phyloP scores from a whole-genome alignment of 2,329 filamentous ascomycete genomes.

The Microsporum canis region DNA sequence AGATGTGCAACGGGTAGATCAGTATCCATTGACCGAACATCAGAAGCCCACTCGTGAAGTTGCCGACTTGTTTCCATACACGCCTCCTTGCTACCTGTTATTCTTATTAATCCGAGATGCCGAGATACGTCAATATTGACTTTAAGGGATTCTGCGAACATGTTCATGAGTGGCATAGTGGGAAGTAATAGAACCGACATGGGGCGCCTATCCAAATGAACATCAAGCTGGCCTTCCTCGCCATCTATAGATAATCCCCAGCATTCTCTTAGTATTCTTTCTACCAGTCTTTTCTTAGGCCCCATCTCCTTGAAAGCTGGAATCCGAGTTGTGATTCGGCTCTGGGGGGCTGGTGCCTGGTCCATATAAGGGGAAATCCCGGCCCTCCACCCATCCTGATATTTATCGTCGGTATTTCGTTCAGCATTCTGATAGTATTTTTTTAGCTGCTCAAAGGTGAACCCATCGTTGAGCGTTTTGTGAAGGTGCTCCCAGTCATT shows the following conservation, averaged over 20 bases:
- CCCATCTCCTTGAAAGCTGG: slow-evolving; percentile 17
- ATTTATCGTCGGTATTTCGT: background rate
- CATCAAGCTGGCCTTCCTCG: slow-evolving; percentile 29
- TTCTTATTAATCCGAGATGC: slow-evolving; percentile 25
- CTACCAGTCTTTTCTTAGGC: slow-evolving; percentile 25
- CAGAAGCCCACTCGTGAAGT: slow-evolving; percentile 22
- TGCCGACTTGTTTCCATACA: slow-evolving; percentile 28
- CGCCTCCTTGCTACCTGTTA: slow-evolving; percentile 24
- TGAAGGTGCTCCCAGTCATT: slow-evolving; percentile 24
- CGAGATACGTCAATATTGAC: slow-evolving; percentile 29
- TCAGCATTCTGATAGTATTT: slow-evolving; percentile 17
- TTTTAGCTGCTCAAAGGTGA: slow-evolving; percentile 25
- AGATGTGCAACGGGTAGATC: slow-evolving; percentile 14
- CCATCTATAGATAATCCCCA: slow-evolving; percentile 27
- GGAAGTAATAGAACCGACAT: slow-evolving; percentile 26
- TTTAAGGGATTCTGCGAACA: slow-evolving; percentile 25
- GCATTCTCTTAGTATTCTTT: slow-evolving; percentile 30
- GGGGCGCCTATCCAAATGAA: slow-evolving; percentile 20
- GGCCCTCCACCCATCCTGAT: slow-evolving; percentile 22
- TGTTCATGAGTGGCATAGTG: slow-evolving; percentile 27
- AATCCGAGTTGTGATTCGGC: slow-evolving; percentile 16
- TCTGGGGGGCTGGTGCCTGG: slow-evolving; percentile 12
- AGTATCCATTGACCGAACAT: slow-evolving; percentile 23
- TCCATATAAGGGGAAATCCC: slow-evolving; percentile 24
- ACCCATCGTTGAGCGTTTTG: slow-evolving; percentile 24